phyloP scores from a whole-genome alignment of 768 basidiomycete species.

The Pulveroboletus frians region DNA sequence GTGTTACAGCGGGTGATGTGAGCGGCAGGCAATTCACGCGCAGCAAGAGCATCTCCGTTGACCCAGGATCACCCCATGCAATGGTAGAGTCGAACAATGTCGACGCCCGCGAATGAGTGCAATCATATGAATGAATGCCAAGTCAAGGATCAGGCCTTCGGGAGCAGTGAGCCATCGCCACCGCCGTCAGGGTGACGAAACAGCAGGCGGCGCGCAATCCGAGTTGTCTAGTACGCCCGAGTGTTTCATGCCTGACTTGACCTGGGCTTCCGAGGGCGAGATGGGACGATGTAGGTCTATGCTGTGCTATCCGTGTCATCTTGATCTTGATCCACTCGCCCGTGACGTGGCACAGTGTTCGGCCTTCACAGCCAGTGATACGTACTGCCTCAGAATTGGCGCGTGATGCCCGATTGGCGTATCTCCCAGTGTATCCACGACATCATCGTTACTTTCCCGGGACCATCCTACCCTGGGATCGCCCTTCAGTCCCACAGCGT shows the following conservation, averaged over 20 bases:
- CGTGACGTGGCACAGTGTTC: too few relatives aligned
- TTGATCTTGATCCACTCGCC: conserved; percentile 63
- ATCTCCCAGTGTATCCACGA: background rate
- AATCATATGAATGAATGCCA: too few relatives aligned
- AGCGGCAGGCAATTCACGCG: background rate
- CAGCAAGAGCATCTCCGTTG: background rate
- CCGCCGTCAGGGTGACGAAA: too few relatives aligned
- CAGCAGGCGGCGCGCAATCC: background rate
- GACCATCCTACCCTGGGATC: conserved; percentile 16
- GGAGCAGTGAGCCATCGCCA: too few relatives aligned
- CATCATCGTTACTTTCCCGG: background rate
- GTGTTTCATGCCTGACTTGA: conserved; percentile 6
- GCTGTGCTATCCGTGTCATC: conserved; percentile 7
- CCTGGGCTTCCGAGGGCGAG: conserved; percentile 4
- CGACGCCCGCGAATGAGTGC: too few relatives aligned
- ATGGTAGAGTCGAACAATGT: too few relatives aligned
- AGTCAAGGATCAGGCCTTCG: too few relatives aligned
- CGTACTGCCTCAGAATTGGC: conserved; percentile 23
- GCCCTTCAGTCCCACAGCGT: conserved; percentile 13
- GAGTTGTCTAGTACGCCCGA: background rate
- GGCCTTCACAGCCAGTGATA: conserved; percentile 16
- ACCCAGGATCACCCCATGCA: too few relatives aligned
- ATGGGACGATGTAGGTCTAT: background rate
- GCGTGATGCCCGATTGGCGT: conserved; percentile 4
- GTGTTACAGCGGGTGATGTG: background rate